phyloP scores from a whole-genome alignment of 2,329 filamentous ascomycete genomes.

The Pyrenophora graminea region DNA sequence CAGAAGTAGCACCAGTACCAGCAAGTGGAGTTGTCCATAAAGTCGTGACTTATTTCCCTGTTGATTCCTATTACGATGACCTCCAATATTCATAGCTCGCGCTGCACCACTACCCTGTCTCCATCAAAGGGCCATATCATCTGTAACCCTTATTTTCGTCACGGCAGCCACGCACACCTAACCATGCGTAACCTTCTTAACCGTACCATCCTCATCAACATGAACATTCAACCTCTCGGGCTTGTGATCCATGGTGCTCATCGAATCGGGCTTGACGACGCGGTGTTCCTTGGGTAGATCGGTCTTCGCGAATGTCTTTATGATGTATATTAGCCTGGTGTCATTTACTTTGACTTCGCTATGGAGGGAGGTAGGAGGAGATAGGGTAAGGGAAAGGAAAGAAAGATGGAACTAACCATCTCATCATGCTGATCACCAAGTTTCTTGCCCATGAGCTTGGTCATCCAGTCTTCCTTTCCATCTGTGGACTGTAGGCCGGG shows the following conservation, averaged over 20 bases:
- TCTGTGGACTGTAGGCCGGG: slow-evolving; percentile 51
- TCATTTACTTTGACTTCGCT: too few species aligned
- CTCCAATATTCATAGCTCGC: too few species aligned
- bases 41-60: too few species aligned
- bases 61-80: too few species aligned
- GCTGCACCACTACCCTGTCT: too few species aligned
- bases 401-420: slow-evolving; percentile 41
- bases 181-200: slow-evolving; percentile 54
- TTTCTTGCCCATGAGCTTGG: slow-evolving; percentile 58
- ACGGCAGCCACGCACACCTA: slow-evolving; percentile 21
- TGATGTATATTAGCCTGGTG: not conserved
- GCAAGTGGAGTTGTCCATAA: too few species aligned
- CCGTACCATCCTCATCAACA: slow-evolving; percentile 54
- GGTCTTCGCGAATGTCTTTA: slow-evolving; percentile 55
- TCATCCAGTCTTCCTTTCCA: slow-evolving; percentile 50
- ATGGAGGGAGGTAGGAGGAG: too few species aligned
- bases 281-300: slow-evolving; percentile 55
- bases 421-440: slow-evolving; percentile 53
- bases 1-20: too few species aligned
- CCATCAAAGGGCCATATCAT: too few species aligned
- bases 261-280: slow-evolving; percentile 52
- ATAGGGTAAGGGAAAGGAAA: not conserved
- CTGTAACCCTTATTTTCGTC: too few species aligned
- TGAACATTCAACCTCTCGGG: slow-evolving; percentile 56
- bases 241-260: slow-evolving; percentile 54